These are phyloP conservation scores for Intubia oerlemansii DNA, from an alignment of 2,329 filamentous ascomycete genomes.

Conservation along the genomic window DNA sequence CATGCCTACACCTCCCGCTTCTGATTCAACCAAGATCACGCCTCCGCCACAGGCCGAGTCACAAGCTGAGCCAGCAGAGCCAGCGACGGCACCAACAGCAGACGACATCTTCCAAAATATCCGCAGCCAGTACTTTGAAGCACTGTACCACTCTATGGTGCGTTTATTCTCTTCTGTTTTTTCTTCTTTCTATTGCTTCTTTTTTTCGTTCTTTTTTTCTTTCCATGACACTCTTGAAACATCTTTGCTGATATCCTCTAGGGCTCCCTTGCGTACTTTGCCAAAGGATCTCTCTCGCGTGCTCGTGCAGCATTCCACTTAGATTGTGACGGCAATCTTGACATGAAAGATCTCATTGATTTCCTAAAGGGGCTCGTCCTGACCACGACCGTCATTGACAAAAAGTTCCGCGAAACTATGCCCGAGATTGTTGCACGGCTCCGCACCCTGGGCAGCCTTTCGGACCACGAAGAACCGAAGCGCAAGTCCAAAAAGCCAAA, in stretches of 20 bases:
- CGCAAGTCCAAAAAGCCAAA: conserved; percentile 28
- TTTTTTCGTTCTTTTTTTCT: too few species aligned
- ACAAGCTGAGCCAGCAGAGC: neutral
- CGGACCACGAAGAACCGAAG: conserved; percentile 21
- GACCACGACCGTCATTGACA: conserved; percentile 47
- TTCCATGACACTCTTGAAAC: conserved; percentile 1
- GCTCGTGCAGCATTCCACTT: conserved; percentile 49
- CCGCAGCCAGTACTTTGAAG: conserved; percentile 34
- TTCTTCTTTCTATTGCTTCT: too few species aligned
- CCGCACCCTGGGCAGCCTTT: conserved; percentile 32
- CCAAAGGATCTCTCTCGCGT: conserved; percentile 59
- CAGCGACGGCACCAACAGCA: conserved; percentile 18
- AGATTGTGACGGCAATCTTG: conserved; percentile 35
- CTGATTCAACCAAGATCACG: conserved; percentile 1
- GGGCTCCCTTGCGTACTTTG: conserved; percentile 65
- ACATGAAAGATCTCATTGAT: conserved; percentile 39
- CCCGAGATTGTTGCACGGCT: conserved; percentile 37
- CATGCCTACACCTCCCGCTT: conserved; percentile 3
- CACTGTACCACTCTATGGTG: conserved; percentile 42
- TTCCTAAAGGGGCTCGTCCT: conserved; percentile 52
- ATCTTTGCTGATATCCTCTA: conserved; percentile 13
- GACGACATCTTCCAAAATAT: conserved; percentile 35
- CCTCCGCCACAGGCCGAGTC: neutral
- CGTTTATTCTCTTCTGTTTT: conserved; percentile 7
- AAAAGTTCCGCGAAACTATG: conserved; percentile 56